Percentiles rank a stretch among this genome's conserved stretches.
Conservation (phyloP, 139 green algal species). For the Auxenochlorella protothecoides region DNA sequence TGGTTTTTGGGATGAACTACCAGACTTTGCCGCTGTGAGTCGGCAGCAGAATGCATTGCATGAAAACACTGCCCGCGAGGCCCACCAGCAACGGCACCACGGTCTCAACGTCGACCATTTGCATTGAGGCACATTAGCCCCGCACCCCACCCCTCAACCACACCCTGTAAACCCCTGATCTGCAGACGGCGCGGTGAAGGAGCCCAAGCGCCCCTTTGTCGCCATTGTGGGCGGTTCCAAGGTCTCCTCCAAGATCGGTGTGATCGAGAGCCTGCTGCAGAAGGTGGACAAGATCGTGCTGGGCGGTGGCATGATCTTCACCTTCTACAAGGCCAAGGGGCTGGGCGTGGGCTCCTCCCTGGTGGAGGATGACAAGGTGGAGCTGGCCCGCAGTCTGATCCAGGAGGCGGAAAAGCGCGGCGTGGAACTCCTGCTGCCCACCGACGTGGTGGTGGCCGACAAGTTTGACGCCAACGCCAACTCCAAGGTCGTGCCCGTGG, state of each 20-base stretch:
- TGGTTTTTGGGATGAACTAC: too few relatives aligned
- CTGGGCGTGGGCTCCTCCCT: conserved; percentile 75
- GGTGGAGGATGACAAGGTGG: conserved; percentile 97
- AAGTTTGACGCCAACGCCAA: conserved; percentile 91
- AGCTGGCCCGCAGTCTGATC: conserved; percentile 88
- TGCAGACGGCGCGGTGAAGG: conserved; percentile 64
- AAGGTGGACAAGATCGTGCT: conserved; percentile 91
- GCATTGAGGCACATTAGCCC: too few relatives aligned
- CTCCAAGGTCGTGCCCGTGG: conserved; percentile 56
- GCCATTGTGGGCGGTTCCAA: conserved; percentile 97
- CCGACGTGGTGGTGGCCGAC: conserved; percentile 91
- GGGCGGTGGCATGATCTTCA: conserved; percentile 90
- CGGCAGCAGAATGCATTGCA: too few relatives aligned
- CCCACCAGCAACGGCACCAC: too few relatives aligned
- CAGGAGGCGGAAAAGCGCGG: conserved; percentile 45
- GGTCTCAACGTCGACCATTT: too few relatives aligned
- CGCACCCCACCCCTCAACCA: too few relatives aligned
- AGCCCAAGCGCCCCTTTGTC: conserved; percentile 83
- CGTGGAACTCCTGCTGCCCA: conserved; percentile 91
- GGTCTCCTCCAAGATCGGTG: conserved; percentile 96
- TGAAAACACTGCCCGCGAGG: too few relatives aligned
- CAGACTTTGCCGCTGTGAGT: too few relatives aligned
- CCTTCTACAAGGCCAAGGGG: conserved; percentile 49
- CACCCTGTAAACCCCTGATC: too few relatives aligned
- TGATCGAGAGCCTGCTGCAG: conserved; percentile 88